These are phyloP conservation scores for Podospora tetraspora DNA, from an alignment of 495 filamentous ascomycete genomes.

Conservation along the genomic window DNA sequence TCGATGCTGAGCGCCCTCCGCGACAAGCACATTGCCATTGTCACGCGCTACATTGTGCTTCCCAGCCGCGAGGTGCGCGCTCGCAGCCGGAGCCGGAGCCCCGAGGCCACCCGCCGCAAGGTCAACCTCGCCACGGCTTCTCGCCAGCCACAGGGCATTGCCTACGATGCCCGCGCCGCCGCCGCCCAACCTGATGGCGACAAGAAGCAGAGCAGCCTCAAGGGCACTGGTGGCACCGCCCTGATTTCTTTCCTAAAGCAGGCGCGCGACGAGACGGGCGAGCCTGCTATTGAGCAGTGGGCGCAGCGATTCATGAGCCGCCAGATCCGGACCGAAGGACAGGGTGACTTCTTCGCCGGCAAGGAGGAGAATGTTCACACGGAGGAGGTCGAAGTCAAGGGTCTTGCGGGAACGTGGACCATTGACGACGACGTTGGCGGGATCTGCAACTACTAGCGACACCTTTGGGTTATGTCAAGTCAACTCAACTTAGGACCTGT, in stretches of 20 bases:
- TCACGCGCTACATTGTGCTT: slow-evolving; percentile 91
- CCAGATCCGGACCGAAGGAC: slow-evolving; percentile 37
- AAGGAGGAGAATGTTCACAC: slow-evolving; percentile 48
- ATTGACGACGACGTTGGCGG: slow-evolving; percentile 70
- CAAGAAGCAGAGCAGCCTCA: slow-evolving; percentile 53
- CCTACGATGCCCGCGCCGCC: slow-evolving; percentile 24
- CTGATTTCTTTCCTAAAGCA: slow-evolving; percentile 93
- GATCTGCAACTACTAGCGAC: slow-evolving; percentile 43
- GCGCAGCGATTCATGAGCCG: slow-evolving; percentile 66
- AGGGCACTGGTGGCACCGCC: slow-evolving; percentile 87
- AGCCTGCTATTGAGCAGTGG: slow-evolving; percentile 84
- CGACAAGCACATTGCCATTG: slow-evolving; percentile 94
- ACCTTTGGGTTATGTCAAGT: not conserved
- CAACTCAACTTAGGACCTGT: too few species aligned
- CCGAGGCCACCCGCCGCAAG: slow-evolving; percentile 37
- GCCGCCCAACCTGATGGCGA: slow-evolving; percentile 13
- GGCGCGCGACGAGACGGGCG: slow-evolving; percentile 90
- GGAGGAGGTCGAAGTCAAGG: slow-evolving; percentile 67
- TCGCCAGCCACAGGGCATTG: slow-evolving; percentile 38
- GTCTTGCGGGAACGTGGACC: slow-evolving; percentile 79
- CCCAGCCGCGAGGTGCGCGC: slow-evolving; percentile 49
- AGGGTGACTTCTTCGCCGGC: slow-evolving; percentile 54
- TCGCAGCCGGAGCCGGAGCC: slow-evolving; percentile 43
- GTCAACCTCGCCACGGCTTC: slow-evolving; percentile 64
- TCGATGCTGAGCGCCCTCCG: slow-evolving; percentile 85